Base-by-base conservation (phyloP, 1,284 basidiomycete species). In the Tremellales sp. region DNA sequence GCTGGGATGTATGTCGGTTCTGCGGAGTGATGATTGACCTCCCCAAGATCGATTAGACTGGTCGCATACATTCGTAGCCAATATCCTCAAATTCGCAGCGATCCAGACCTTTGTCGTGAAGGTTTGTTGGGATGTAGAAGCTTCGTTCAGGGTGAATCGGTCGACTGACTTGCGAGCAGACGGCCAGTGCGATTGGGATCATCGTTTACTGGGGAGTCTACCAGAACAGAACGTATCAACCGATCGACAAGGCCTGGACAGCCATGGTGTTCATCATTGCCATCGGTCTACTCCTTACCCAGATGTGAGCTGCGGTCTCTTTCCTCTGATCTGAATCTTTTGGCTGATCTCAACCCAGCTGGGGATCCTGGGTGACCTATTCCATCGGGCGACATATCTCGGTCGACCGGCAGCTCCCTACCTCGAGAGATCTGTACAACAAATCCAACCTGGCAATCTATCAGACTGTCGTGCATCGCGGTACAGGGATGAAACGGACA, bases 21-120 rank as follows among this genome's bases (percentile, higher is more conserved):
- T 14, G 26, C 28, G 38, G 4, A 22, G 4, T 28, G 24, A 13
- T 27, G 24, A 37, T 21, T 32, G 33, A 26, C n/a, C 22, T 7
- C n/a, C 28, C 8, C 14, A 8, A 59, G 55, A 60, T 43, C 53
- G 62, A 24, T 32, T 61, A 34, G 45, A 53, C 6, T 65, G 62
- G 62, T 25, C 37, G 4, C 26, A 28, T 12, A 19, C 24, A 19
- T 14, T 42, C 1, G 50, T 53, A 7, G 37, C 55, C 9, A 5
- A 39, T 21, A 31, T 60, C 1, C 50, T 65, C 22, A 62, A 58
- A 34, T 37, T 58, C 13, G 52, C 54, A 3, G 53, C 60, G 1
- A 28, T 60, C 5, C 54, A 59, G 35, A 58, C 56, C 2, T 53
- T 65, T 21, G 22, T 62, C 10, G 31, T 60, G 35, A 65, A 65